Base-by-base conservation (phyloP, 371 early-diverging fungal species). In the Actinomucor elegans region DNA sequence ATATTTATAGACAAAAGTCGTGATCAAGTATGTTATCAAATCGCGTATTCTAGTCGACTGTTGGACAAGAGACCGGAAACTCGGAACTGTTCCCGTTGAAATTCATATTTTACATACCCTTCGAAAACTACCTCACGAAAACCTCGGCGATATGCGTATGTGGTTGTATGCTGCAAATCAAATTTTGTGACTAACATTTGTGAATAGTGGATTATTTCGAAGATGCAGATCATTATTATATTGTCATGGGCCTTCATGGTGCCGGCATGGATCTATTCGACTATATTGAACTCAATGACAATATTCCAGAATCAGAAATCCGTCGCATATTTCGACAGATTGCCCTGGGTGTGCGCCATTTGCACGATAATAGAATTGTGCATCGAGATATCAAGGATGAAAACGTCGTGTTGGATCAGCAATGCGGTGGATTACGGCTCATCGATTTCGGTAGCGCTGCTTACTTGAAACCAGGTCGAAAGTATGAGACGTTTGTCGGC, bases 381-480 rank as follows among this genome's bases (percentile, higher is more conserved):
- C 94, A 94, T 55, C 67, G 94, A 48, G 85, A 84, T 58, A 83
- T 86, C 59, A 84, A 87, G 70, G 91, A 90, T 48, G 89, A 90
- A 51, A 90, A 89, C 52, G 80, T 89, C 18, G 81, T 89, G 31
- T 53, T 88, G 35, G 83, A 84, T 59, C 78, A 81, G 28, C 4
- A 23, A 10, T 50, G 64, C 21, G 73, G 77, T 31, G 71, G 73
- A 7, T 71, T 84, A 8, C 71, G 82, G 40, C 48, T 90, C 34
- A 86, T 90, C 51, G 91, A 90, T 53, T 90, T 90, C 73, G 91
- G 91, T 8, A 83, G 84, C 17, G 81, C 84, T 0, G 87, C 90
- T 11, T 87, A 86, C 43, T 40, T 86, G 20, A 76, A 80, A 28
- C 64, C 72, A 20, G 84, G 77, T 11, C 71, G 73, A 50, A 79